Evolutionary conservation across 1,139 yeast species (phyloP).

Genomic region (Blastobotrys buckinghamii): DNA sequence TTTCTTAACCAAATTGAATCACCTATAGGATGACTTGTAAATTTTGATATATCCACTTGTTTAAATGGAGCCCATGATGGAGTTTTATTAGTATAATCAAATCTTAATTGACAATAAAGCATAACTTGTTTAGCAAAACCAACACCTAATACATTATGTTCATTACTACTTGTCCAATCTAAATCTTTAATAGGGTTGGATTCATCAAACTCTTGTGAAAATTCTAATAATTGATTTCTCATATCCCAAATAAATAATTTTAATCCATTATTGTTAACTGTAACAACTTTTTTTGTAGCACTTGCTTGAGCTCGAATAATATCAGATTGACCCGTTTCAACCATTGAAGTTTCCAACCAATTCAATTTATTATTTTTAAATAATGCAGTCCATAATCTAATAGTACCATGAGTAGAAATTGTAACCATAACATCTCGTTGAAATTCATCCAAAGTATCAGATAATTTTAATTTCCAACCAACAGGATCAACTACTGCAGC

Average conservation of each 20-base stretch:
- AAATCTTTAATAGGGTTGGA: conserved; percentile 46
- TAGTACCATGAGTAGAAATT: conserved; percentile 49
- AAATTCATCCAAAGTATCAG: conserved; percentile 32
- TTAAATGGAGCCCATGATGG: conserved; percentile 78
- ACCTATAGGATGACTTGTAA: conserved; percentile 76
- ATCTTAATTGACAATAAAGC: conserved; percentile 74
- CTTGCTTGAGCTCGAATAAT: conserved; percentile 64
- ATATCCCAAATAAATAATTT: conserved; percentile 73
- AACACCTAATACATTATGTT: conserved; percentile 65
- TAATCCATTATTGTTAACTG: conserved; percentile 49
- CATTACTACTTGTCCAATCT: conserved; percentile 71
- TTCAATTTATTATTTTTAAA: conserved; percentile 24
- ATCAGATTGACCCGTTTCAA: conserved; percentile 51
- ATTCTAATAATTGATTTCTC: conserved; percentile 61
- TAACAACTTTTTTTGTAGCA: conserved; percentile 66
- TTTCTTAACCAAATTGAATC: conserved; percentile 82
- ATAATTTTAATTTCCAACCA: conserved; percentile 42
- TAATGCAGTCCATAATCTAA: conserved; percentile 47
- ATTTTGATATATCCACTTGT: conserved; percentile 60
- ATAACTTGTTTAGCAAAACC: conserved; percentile 60
- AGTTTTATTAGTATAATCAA: conserved; percentile 75
- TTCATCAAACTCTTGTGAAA: conserved; percentile 38
- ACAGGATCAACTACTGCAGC: conserved; percentile 66
- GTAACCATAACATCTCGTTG: conserved; percentile 53
- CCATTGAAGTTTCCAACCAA: conserved; percentile 48